Conservation (phyloP, 2,329 filamentous ascomycete species). For the Aspergillus brasiliensis region DNA sequence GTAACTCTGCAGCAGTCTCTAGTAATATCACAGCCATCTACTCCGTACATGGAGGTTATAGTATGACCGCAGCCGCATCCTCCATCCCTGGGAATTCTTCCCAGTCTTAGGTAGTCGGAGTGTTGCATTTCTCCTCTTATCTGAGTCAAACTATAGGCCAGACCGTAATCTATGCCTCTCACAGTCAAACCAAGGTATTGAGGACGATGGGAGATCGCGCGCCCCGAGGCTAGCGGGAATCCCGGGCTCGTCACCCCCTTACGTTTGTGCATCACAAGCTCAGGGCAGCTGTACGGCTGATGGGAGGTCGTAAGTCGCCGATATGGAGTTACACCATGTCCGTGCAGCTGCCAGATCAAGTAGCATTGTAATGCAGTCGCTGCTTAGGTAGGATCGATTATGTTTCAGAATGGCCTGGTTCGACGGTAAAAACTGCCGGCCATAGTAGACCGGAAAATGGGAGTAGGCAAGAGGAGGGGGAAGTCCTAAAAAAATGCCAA, state of each 20-base stretch:
- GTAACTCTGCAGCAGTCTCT: background rate
- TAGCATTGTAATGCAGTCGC: background rate
- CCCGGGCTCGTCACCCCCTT: slow-evolving; percentile 7
- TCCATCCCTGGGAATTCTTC: background rate
- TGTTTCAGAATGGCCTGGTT: slow-evolving; percentile 11
- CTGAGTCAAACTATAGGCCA: background rate
- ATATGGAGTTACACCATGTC: background rate
- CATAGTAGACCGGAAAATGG: background rate
- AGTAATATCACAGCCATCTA: background rate
- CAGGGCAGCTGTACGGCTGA: slow-evolving; percentile 4
- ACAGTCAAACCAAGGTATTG: background rate
- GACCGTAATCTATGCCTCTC: background rate
- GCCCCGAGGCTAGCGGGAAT: slow-evolving; percentile 2
- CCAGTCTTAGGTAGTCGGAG: background rate
- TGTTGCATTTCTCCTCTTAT: background rate
- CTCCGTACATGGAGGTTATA: background rate
- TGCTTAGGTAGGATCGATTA: background rate
- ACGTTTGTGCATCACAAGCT: slow-evolving; percentile 6
- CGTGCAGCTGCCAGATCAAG: slow-evolving; percentile 3
- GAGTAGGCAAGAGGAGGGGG: background rate
- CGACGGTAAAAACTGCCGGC: slow-evolving; percentile 16
- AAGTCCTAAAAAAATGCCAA: background rate
- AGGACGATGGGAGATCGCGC: background rate
- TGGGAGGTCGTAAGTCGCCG: background rate
- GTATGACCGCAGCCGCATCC: slow-evolving; percentile 1